Conservation (phyloP, 768 basidiomycete genomes). For the Calvatia gigantea region DNA sequence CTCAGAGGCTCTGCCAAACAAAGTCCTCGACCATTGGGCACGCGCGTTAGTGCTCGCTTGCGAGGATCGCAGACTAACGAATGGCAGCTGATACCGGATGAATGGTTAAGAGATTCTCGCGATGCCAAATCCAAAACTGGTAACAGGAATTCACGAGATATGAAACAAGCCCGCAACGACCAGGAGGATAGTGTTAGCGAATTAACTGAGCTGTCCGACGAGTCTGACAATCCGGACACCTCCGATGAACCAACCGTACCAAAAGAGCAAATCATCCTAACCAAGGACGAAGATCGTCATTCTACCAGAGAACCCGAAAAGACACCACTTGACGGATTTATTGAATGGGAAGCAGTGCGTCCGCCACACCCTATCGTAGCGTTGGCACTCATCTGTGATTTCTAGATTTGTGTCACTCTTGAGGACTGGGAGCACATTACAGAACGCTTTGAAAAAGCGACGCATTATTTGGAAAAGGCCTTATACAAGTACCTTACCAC, state of each 20-base stretch:
- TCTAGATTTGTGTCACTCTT: conserved; percentile 77
- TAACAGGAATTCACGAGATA: conserved; percentile 39
- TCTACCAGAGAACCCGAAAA: conserved; percentile 4
- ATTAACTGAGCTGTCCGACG: conserved; percentile 69
- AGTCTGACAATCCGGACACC: conserved; percentile 19
- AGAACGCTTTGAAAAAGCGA: conserved; percentile 70
- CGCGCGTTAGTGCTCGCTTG: conserved; percentile 63
- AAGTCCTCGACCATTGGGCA: conserved; percentile 42
- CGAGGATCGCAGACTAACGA: conserved; percentile 56
- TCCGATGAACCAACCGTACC: not conserved
- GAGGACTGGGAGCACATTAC: conserved; percentile 83
- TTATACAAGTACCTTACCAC: conserved; percentile 67
- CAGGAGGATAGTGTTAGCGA: conserved; percentile 67
- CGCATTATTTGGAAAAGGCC: conserved; percentile 77
- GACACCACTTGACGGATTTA: conserved; percentile 34
- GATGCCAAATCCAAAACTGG: not conserved
- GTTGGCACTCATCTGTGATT: not conserved
- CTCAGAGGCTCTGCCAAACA: conserved; percentile 15
- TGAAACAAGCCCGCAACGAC: conserved; percentile 29
- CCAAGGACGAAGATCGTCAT: conserved; percentile 7
- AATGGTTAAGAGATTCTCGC: conserved; percentile 50
- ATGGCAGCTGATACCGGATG: conserved; percentile 79
- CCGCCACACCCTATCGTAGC: not conserved
- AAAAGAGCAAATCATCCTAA: conserved; percentile 5
- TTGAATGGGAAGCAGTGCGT: conserved; percentile 92